phyloP scores from a whole-genome alignment of 2,329 filamentous ascomycete genomes.

The Stromatinia cepivora region DNA sequence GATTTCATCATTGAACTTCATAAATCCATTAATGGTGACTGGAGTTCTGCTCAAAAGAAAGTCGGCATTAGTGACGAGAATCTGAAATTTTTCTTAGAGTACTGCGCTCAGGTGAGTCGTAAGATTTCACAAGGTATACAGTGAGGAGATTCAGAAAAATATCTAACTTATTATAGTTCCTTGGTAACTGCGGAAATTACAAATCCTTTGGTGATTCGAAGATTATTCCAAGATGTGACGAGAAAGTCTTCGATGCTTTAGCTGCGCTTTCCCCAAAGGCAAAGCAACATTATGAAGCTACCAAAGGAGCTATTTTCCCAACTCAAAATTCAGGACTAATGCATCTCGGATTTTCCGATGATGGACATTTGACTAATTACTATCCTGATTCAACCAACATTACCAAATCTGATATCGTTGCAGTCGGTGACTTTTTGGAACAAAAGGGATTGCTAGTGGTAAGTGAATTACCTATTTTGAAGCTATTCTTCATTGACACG shows the following conservation, averaged over 20 bases:
- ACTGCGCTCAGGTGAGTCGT: constrained; percentile 53
- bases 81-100: constrained; percentile 70
- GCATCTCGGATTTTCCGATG: constrained; percentile 73
- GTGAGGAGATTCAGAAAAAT: neutral
- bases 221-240: constrained; percentile 71
- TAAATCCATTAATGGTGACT: constrained; percentile 66
- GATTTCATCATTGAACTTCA: constrained; percentile 77
- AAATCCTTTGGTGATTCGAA: constrained; percentile 86
- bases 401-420: constrained; percentile 71
- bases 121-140: neutral
- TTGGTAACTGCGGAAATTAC: constrained; percentile 79
- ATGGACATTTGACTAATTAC: constrained; percentile 78
- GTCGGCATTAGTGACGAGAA: constrained; percentile 64
- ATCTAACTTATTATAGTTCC: constrained; percentile 52
- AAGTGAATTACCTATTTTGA: constrained; percentile 20
- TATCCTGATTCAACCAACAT: constrained; percentile 76
- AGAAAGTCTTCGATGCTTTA: constrained; percentile 63
- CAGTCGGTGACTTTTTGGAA: constrained; percentile 71
- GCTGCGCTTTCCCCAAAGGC: constrained; percentile 61
- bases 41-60: constrained; percentile 65
- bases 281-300: constrained; percentile 64
- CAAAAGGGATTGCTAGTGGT: constrained; percentile 64
- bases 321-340: constrained; percentile 63
- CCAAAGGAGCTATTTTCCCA: constrained; percentile 71
- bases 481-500: neutral